Evolutionary conservation across 352 stramenopile genomes (phyloP).

Genomic region (Phytophthora palmivora): DNA sequence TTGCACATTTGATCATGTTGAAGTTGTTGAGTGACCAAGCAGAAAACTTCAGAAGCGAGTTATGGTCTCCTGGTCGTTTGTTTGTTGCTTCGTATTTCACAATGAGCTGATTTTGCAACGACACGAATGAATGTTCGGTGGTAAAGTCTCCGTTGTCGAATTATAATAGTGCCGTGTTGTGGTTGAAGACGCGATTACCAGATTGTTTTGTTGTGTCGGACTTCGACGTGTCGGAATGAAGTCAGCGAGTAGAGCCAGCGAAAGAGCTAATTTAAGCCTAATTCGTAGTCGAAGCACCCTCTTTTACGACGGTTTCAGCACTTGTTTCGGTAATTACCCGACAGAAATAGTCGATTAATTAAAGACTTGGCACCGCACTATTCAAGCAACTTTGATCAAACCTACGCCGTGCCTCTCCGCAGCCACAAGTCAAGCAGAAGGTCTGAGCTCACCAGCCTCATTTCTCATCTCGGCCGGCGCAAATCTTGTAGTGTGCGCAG

Average conservation of each 20-base stretch:
- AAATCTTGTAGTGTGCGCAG: constrained; percentile 7
- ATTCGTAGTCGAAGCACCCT: too few species aligned
- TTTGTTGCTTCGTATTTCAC: neutral
- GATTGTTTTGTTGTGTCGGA: neutral
- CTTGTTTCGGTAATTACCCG: neutral
- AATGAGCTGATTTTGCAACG: constrained; percentile 4
- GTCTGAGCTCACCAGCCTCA: constrained; percentile 17
- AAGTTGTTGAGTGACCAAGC: too few species aligned
- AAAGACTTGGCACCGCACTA: neutral
- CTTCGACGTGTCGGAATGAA: constrained; percentile 21
- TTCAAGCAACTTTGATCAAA: neutral
- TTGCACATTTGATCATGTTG: too few species aligned
- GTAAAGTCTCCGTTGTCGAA: constrained; percentile 7
- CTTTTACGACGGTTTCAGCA: too few species aligned
- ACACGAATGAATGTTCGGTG: constrained; percentile 17
- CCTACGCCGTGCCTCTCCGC: constrained; percentile 4
- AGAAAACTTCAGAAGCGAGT: too few species aligned
- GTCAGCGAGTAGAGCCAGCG: constrained; percentile 15
- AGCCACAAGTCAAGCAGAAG: constrained; percentile 20
- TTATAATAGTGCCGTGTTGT: constrained; percentile 3
- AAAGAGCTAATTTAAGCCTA: too few species aligned
- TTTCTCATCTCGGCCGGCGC: constrained; percentile 20
- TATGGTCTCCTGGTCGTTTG: too few species aligned
- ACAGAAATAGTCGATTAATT: constrained; percentile 6
- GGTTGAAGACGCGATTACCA: constrained; percentile 7